Evolutionary conservation across 2,329 filamentous ascomycete genomes (phyloP), one percentile per base, ranked within the genome.

Genomic region (Coleophoma crateriformis): DNA sequence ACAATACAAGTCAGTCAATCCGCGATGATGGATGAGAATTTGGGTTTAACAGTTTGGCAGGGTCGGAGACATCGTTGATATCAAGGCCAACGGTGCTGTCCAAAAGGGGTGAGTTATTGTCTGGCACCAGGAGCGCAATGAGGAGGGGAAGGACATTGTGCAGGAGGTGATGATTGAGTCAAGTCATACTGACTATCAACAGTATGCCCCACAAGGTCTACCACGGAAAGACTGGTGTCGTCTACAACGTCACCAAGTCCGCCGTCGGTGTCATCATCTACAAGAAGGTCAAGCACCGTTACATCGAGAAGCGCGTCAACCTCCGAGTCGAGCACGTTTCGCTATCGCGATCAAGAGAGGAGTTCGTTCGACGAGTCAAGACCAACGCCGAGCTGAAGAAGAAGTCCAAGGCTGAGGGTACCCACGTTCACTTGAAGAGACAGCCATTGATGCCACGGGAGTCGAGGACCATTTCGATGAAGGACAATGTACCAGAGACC

Each of bases 241-340:
- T 96, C 77, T 96, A 95, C 88, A 99, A 99, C 82, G 94, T 99
- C 68, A 94, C 92, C 78, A 96, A 96, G 85, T 88, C 84, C 67
- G 88, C 94, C 61, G 90, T 99, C 72, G 94, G 94, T 69, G 88
- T 99, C 75, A 96, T 99, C 79, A 88, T 99, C 78, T 92, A 95
- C 88, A 96, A 96, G 85, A 90, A 95, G 76, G 94, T 99, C 73
- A 90, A 91, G 79, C 94, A 97, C 87, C 88, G 92, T 70, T 99
- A 96, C 85, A 82, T 99, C 74, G 94, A 99, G 88, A 99, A 99
- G 90, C 92, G 94, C 75, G 85, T 99, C 81, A 97, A 96, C 85
- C 82, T 99, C 78, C 90, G 94, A 72, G 77, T 97, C 76, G 94
- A 99, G 87, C 94, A 99, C 86, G 83, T 99, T 77, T 77, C 78